phyloP scores from a whole-genome alignment of 1,139 yeast genomes.

The Kodamaea alishanica region DNA sequence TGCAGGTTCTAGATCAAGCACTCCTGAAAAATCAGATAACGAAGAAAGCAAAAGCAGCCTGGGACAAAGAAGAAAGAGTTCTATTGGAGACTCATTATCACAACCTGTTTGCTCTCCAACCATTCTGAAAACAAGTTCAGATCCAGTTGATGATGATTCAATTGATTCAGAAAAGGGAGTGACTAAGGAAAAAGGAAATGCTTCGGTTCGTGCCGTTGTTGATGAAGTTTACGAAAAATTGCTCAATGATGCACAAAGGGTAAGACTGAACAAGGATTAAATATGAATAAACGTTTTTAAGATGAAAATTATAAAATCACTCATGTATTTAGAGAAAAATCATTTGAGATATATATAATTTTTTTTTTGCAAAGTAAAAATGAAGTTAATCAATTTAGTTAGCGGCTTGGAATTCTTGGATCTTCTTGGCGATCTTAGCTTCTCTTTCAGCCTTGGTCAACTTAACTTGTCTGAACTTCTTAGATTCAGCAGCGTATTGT shows the following conservation, averaged over 20 bases:
- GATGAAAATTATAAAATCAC: neutral
- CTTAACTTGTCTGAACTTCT: constrained; percentile 86
- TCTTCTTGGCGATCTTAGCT: constrained; percentile 87
- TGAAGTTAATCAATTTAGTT: constrained; percentile 28
- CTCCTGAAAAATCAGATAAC: constrained; percentile 1
- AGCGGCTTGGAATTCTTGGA: constrained; percentile 73
- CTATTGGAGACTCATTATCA: constrained; percentile 3
- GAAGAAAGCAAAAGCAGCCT: neutral
- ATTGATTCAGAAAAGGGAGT: constrained; percentile 25
- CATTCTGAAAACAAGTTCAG: constrained; percentile 1
- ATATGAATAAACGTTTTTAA: too few species aligned
- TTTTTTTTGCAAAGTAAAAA: constrained; percentile 1
- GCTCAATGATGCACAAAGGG: constrained; percentile 62
- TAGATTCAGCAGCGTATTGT: constrained; percentile 95
- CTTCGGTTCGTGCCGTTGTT: constrained; percentile 38
- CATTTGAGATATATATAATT: neutral
- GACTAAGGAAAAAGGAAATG: constrained; percentile 10
- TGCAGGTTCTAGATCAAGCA: constrained; percentile 12
- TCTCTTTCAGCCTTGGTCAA: constrained; percentile 89
- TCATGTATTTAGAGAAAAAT: neutral
- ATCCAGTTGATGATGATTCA: constrained; percentile 30
- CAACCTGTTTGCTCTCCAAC: neutral
- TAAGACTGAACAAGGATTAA: constrained; percentile 41
- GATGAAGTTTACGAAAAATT: constrained; percentile 71
- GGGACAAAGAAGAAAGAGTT: constrained; percentile 7